Evolutionary conservation across 2,329 filamentous ascomycete species (phyloP).

Genomic region (Neophaeococcomyces aloes): DNA sequence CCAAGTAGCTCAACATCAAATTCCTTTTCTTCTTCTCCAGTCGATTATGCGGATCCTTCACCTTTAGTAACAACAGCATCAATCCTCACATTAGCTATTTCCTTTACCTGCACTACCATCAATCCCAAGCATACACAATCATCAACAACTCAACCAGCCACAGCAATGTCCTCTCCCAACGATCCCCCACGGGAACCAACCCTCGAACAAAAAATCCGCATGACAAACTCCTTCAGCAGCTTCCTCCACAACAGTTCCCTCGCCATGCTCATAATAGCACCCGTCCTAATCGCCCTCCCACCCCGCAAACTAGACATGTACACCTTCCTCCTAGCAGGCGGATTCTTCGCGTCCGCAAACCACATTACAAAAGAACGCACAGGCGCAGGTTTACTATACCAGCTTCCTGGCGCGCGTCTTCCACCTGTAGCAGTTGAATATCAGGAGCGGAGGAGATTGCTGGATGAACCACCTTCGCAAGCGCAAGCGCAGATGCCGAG

Average conservation of each 20-base stretch:
- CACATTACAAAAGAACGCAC: slow-evolving; percentile 36
- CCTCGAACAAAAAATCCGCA: slow-evolving; percentile 9
- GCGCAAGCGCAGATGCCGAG: neutral
- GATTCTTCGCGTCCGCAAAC: slow-evolving; percentile 41
- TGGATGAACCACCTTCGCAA: slow-evolving; percentile 14
- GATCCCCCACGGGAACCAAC: slow-evolving; percentile 1
- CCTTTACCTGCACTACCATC: too few relatives aligned
- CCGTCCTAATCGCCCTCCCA: slow-evolving; percentile 45
- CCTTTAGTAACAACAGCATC: too few relatives aligned
- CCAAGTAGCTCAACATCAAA: too few relatives aligned
- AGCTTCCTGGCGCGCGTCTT: slow-evolving; percentile 17
- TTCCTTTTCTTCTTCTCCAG: too few relatives aligned
- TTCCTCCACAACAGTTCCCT: slow-evolving; percentile 36
- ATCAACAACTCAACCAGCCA: neutral
- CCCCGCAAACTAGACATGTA: slow-evolving; percentile 54
- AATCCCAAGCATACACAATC: neutral
- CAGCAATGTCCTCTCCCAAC: neutral
- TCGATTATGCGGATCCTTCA: too few relatives aligned
- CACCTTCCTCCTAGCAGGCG: slow-evolving; percentile 43
- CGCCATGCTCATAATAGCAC: slow-evolving; percentile 42
- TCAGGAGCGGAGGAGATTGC: slow-evolving; percentile 16
- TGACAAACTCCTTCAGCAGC: slow-evolving; percentile 12
- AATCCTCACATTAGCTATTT: too few relatives aligned
- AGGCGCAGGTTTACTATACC: slow-evolving; percentile 28
- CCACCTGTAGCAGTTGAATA: slow-evolving; percentile 9